Conservation (phyloP, 768 basidiomycete species). For the Lanmaoa rubissima region DNA sequence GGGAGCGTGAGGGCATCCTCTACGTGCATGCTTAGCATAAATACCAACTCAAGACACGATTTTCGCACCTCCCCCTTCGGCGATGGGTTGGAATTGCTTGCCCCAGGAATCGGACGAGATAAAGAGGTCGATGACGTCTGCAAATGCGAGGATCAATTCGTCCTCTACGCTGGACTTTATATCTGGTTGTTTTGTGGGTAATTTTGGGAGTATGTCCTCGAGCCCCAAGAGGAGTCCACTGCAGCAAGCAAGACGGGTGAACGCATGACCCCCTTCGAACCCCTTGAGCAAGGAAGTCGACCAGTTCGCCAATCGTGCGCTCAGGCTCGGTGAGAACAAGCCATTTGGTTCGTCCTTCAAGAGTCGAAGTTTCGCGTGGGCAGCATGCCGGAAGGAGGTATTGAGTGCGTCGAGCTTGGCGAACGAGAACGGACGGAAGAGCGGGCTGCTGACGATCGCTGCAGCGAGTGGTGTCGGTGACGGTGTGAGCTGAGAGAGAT, state of each 20-base stretch:
- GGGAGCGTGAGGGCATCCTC: constrained; percentile 43
- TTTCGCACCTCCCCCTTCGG: constrained; percentile 41
- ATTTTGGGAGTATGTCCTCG: constrained; percentile 44
- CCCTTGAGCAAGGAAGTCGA: constrained; percentile 50
- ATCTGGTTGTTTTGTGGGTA: constrained; percentile 31
- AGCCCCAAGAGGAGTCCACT: constrained; percentile 65
- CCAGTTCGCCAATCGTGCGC: constrained; percentile 51
- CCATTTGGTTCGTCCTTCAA: constrained; percentile 30
- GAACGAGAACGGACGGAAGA: constrained; percentile 32
- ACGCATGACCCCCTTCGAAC: constrained; percentile 62
- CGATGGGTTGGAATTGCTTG: constrained; percentile 60
- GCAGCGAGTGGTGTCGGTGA: constrained; percentile 34
- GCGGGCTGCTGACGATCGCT: constrained; percentile 30
- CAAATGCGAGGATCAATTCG: constrained; percentile 65
- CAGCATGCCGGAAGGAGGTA: constrained; percentile 32
- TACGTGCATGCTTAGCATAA: constrained; percentile 17
- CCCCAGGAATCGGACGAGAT: constrained; percentile 52
- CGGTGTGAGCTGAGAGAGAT: constrained; percentile 27
- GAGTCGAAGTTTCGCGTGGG: constrained; percentile 26
- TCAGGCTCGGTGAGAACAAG: constrained; percentile 35
- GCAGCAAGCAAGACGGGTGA: constrained; percentile 59
- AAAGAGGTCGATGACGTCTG: constrained; percentile 71
- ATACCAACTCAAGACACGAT: neutral
- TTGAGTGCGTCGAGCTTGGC: constrained; percentile 28
- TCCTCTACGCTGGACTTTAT: constrained; percentile 52